Percentiles rank a stretch among this genome's conserved stretches.
These are phyloP conservation scores for Aphanocladium album DNA, from an alignment of 2,329 filamentous ascomycete species.

Conservation along the genomic window DNA sequence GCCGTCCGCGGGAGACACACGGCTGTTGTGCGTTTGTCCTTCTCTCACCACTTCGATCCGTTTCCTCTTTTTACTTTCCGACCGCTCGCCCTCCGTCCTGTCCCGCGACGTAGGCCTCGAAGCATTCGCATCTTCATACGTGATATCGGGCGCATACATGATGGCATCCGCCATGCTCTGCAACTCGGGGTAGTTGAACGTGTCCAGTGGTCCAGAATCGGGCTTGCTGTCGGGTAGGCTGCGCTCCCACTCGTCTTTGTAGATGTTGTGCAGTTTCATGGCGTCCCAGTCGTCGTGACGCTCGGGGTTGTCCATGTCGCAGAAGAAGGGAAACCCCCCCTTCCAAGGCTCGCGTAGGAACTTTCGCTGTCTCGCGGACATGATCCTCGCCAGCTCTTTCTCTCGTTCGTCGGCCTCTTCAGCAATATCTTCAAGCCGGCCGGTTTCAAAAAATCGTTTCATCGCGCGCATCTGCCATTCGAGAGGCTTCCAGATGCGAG, in stretches of 20 bases:
- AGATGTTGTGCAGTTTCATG: not conserved
- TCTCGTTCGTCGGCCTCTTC: not conserved
- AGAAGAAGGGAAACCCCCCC: slow-evolving; percentile 1
- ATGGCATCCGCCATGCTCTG: no score
- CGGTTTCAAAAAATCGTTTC: not conserved
- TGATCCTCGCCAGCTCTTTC: not conserved
- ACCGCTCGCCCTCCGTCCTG: no score
- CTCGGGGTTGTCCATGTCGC: not conserved
- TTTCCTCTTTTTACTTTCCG: no score
- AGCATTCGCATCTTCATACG: no score
- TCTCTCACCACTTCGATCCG: no score
- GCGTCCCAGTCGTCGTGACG: slow-evolving; percentile 2
- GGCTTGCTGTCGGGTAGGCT: not conserved
- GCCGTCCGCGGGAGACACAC: no score
- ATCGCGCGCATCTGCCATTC: slow-evolving; percentile 3
- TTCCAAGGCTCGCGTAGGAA: not conserved
- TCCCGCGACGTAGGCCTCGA: no score
- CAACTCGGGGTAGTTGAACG: slow-evolving; percentile 7
- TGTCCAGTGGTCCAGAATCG: not conserved
- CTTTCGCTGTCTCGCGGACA: no score
- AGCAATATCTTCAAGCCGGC: not conserved
- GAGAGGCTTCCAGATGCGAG: slow-evolving; percentile 1
- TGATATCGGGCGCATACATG: no score
- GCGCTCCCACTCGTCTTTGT: slow-evolving; percentile 2
- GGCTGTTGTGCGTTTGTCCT: no score